Conservation (phyloP, 495 filamentous ascomycete species). For the Neurospora sp. region DNA sequence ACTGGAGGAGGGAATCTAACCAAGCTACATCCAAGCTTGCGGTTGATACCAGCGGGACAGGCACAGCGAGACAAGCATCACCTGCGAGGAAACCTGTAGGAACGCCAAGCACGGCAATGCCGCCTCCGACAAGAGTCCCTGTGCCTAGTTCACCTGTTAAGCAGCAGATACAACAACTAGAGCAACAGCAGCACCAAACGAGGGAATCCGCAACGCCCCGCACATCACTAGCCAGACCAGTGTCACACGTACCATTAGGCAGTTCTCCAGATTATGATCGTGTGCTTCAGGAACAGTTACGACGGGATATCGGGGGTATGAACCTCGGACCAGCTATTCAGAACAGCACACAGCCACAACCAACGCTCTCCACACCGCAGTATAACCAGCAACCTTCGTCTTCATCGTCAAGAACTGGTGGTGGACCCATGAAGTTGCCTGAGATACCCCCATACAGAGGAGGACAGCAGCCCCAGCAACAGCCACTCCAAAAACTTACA, state of each 20-base stretch:
- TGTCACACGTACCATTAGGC: conserved; percentile 16
- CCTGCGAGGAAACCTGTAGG: conserved; percentile 49
- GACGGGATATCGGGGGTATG: conserved; percentile 48
- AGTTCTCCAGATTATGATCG: conserved; percentile 49
- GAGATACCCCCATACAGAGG: conserved; percentile 46
- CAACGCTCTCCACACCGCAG: conserved; percentile 3
- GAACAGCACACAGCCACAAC: conserved; percentile 10
- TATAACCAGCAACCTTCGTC: conserved; percentile 17
- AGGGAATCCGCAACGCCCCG: conserved; percentile 37
- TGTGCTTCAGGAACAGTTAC: conserved; percentile 49
- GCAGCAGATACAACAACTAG: conserved; percentile 5
- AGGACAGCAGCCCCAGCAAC: conserved; percentile 18
- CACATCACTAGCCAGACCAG: conserved; percentile 27
- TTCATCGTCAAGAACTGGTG: conserved; percentile 3
- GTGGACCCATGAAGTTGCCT: conserved; percentile 33
- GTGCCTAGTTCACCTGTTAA: conserved; percentile 48
- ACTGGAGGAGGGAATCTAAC: conserved; percentile 28
- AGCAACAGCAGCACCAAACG: background rate
- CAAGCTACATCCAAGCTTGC: conserved; percentile 29
- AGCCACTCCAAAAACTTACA: conserved; percentile 19
- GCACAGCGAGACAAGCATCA: conserved; percentile 37
- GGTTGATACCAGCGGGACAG: conserved; percentile 15
- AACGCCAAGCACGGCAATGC: conserved; percentile 3
- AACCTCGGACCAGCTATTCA: conserved; percentile 21
- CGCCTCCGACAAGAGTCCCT: conserved; percentile 53